Evolutionary conservation across 495 filamentous ascomycete genomes (phyloP), one percentile per base, ranked within the genome.

Genomic region (Talaromyces liani): DNA sequence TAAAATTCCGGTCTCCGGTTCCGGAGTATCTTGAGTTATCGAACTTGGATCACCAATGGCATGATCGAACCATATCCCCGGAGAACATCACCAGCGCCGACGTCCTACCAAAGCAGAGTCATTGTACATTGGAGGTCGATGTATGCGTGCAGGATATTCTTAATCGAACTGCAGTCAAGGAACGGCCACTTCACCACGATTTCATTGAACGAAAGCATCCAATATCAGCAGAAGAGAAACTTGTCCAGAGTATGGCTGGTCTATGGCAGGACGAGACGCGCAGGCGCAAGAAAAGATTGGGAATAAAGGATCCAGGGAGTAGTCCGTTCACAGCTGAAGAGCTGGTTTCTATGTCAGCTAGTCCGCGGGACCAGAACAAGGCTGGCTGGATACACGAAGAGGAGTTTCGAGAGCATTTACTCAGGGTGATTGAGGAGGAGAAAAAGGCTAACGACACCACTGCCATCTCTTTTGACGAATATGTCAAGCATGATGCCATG

Each of bases 191-290:
- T 7, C 94, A 98, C 67, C 89, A 96, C 68, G 89, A 95, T 69
- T 97, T 98, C 63, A 74, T 85, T 22, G 95, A 98, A 73, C 79
- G 82, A 12, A 75, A 87, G n/a, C 79, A 82, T 41, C 86, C 89
- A 14, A 70, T 86, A 58, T 73, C 82, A 0, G 71, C 83, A 1
- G 87, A 91, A 65, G 79, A 92, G 70, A 94, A 92, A 68, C 75
- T 91, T 4, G 93, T 97, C 47, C 91, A 89, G 70, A 98, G 95
- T 66, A 91, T 98, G 88, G 93, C 91, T 62, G 91, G 90, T 4
- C 73, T 98, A 18, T 98, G 94, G 94, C 86, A 86, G 73, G 92
- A 97, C 70, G 94, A 98, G 72, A 91, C 87, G 1, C 84, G 83
- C 49, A 84, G 94, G 56, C 85, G 93, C 36, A 92, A 90, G 69